A percentile compares a stretch with the other conserved stretches of the same genome.
Evolutionary conservation across 257 asterid species (phyloP).

Genomic region (Lavandula angustifolia): DNA sequence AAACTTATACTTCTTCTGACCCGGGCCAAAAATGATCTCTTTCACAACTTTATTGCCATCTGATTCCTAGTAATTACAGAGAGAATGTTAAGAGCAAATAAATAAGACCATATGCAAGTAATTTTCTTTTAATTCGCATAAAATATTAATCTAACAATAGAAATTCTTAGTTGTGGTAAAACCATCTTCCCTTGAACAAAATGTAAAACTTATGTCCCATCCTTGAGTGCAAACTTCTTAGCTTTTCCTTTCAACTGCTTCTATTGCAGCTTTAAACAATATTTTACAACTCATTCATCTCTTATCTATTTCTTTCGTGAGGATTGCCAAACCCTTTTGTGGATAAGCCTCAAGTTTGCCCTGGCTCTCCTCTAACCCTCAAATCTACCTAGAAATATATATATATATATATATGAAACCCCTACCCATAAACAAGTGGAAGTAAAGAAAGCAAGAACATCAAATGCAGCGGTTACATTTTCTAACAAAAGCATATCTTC

Average conservation of each 20-base stretch:
- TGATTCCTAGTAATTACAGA: slow-evolving; percentile 47
- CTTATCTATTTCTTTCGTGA: no score
- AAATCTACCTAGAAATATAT: no score
- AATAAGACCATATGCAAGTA: slow-evolving; percentile 1
- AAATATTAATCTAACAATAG: background rate
- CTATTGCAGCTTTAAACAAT: background rate
- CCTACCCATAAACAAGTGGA: background rate
- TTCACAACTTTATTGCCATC: slow-evolving; percentile 73
- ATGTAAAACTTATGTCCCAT: background rate
- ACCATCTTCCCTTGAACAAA: background rate
- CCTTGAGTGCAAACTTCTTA: background rate
- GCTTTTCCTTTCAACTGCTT: background rate
- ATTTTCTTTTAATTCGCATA: background rate
- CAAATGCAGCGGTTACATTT: no score
- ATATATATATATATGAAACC: no score
- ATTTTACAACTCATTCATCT: background rate
- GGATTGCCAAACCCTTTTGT: background rate
- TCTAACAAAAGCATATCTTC: background rate
- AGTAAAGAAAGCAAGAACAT: background rate
- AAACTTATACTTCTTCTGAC: slow-evolving; percentile 64
- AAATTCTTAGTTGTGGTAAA: background rate
- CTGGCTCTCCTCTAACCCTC: no score
- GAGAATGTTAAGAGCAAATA: slow-evolving; percentile 5
- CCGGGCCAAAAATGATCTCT: slow-evolving; percentile 63
- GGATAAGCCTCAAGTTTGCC: background rate